These are phyloP conservation scores for Metarhizium humberi DNA, from an alignment of 2,329 filamentous ascomycete genomes.

Conservation along the genomic window DNA sequence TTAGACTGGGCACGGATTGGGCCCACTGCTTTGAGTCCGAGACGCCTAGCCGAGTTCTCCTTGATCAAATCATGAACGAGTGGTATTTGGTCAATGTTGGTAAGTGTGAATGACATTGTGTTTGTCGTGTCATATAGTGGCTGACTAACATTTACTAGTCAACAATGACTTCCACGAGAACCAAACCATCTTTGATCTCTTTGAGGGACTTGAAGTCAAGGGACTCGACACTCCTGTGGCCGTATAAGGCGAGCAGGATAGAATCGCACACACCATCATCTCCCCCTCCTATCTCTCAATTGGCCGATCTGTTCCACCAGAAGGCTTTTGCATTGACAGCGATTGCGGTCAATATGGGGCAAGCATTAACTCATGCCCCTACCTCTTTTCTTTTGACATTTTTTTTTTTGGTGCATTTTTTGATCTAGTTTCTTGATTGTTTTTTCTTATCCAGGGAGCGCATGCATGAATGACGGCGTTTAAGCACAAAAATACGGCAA, in stretches of 20 bases:
- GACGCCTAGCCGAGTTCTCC: slow-evolving; percentile 68
- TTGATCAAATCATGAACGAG: slow-evolving; percentile 74
- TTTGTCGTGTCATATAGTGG: background rate
- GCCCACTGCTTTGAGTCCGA: slow-evolving; percentile 75
- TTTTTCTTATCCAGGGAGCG: slow-evolving; percentile 2
- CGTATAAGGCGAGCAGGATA: background rate
- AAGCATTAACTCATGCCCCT: slow-evolving; percentile 6
- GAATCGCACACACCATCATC: background rate
- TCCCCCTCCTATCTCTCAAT: background rate
- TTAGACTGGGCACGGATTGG: slow-evolving; percentile 87
- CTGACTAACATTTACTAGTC: slow-evolving; percentile 40
- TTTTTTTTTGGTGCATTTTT: background rate
- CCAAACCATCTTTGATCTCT: slow-evolving; percentile 73
- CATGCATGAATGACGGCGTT: slow-evolving; percentile 8
- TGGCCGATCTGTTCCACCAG: slow-evolving; percentile 7
- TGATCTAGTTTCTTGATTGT: background rate
- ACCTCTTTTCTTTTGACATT: background rate
- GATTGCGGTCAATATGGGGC: slow-evolving; percentile 3
- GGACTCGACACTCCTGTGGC: slow-evolving; percentile 41
- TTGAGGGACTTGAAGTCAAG: slow-evolving; percentile 65
- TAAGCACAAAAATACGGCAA: slow-evolving; percentile 4
- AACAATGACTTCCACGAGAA: slow-evolving; percentile 95
- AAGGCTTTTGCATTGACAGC: slow-evolving; percentile 7
- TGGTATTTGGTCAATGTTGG: slow-evolving; percentile 96
- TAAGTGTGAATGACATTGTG: slow-evolving; percentile 36